Percentiles rank a stretch among this genome's conserved stretches.
phyloP scores from a whole-genome alignment of 2,329 filamentous ascomycete species.

The Fusarium sp. region DNA sequence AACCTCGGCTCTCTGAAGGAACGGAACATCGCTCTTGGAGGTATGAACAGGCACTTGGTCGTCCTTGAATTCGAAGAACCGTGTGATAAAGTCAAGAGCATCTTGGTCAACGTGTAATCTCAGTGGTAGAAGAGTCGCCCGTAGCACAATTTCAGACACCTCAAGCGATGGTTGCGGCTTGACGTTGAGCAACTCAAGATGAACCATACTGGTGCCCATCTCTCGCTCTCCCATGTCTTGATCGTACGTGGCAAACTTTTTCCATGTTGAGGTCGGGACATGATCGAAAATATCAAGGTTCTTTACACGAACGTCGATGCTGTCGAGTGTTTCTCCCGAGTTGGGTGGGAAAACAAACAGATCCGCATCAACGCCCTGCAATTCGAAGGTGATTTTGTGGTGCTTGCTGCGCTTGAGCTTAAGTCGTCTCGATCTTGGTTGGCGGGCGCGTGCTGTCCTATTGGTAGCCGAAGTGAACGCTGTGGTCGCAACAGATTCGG shows the following conservation, averaged over 20 bases:
- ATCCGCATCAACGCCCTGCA: constrained; percentile 87
- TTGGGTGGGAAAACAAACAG: constrained; percentile 83
- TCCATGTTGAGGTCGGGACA: constrained; percentile 96
- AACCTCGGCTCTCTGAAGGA: constrained; percentile 91
- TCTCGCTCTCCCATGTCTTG: constrained; percentile 89
- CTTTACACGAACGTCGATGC: constrained; percentile 84
- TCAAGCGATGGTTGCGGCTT: constrained; percentile 87
- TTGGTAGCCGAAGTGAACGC: constrained; percentile 73
- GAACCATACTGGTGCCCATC: constrained; percentile 89
- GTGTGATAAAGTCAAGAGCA: constrained; percentile 94
- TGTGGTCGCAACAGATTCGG: constrained; percentile 87
- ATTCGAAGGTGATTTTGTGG: constrained; percentile 96
- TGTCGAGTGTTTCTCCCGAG: constrained; percentile 87
- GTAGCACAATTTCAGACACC: constrained; percentile 90
- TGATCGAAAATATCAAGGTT: constrained; percentile 95
- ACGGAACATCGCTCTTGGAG: constrained; percentile 81
- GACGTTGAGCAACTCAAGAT: constrained; percentile 89
- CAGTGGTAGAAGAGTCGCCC: constrained; percentile 84
- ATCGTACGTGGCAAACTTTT: constrained; percentile 96
- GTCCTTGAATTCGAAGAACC: constrained; percentile 98
- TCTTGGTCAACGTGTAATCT: constrained; percentile 97
- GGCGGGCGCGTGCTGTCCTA: constrained; percentile 61
- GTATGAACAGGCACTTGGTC: constrained; percentile 70
- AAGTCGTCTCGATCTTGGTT: constrained; percentile 71
- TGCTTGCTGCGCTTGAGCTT: constrained; percentile 87